phyloP scores from a whole-genome alignment of 2,329 filamentous ascomycete species.

The Chaetomium sp. region DNA sequence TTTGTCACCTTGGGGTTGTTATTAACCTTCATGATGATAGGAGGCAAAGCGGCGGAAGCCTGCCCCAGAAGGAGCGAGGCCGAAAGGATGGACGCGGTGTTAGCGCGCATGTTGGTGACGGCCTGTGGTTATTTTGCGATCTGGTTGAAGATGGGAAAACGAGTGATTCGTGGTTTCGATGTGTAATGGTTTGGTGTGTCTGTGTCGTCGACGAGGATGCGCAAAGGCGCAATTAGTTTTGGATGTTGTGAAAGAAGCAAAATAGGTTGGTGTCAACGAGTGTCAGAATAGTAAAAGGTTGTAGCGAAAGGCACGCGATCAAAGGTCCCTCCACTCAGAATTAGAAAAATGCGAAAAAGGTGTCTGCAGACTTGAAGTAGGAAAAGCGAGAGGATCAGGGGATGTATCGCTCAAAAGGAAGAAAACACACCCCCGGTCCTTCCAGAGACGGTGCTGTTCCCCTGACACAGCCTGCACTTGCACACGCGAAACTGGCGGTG shows the following conservation, averaged over 20 bases:
- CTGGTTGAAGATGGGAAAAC: neutral
- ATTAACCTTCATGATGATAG: slow-evolving; percentile 60
- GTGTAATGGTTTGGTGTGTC: neutral
- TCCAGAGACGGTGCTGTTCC: neutral
- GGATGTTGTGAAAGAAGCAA: neutral
- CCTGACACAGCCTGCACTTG: too few relatives aligned
- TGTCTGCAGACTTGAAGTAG: neutral
- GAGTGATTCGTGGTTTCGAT: neutral
- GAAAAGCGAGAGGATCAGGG: neutral
- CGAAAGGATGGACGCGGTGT: slow-evolving; percentile 32
- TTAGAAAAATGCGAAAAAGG: slow-evolving; percentile 8
- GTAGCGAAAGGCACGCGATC: slow-evolving; percentile 6
- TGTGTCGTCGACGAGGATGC: neutral
- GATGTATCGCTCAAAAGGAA: slow-evolving; percentile 9
- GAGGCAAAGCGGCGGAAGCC: slow-evolving; percentile 42
- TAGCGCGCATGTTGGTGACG: slow-evolving; percentile 19
- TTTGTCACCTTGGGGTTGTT: too few relatives aligned
- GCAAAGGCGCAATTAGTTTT: neutral
- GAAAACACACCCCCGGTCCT: neutral
- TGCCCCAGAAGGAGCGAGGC: slow-evolving; percentile 33
- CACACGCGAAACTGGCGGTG: slow-evolving; percentile 4
- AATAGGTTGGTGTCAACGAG: slow-evolving; percentile 13
- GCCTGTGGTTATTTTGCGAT: neutral
- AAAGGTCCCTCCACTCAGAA: slow-evolving; percentile 5
- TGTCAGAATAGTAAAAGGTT: slow-evolving; percentile 16